These are phyloP conservation scores for Scheffersomyces titani DNA, from an alignment of 1,139 yeast species.

Conservation along the genomic window DNA sequence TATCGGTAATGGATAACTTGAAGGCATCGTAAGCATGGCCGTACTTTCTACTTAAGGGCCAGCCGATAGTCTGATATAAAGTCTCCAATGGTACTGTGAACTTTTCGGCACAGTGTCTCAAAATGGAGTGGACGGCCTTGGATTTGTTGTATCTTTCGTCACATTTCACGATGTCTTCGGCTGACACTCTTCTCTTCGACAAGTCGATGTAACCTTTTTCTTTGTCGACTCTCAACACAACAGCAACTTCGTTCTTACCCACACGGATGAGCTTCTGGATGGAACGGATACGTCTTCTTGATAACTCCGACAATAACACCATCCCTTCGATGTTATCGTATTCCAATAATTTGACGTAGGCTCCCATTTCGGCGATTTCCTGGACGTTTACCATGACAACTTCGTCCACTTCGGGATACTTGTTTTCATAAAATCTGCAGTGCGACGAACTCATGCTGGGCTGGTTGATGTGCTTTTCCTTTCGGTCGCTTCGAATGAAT, in stretches of 20 bases:
- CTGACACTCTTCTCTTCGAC: conserved; percentile 96
- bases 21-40: conserved; percentile 99
- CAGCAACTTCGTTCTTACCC: conserved; percentile 98
- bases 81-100: conserved; percentile 84
- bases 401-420: conserved; percentile 98
- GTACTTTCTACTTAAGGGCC: conserved; percentile 95
- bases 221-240: conserved; percentile 97
- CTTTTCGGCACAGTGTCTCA: conserved; percentile 98
- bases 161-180: conserved; percentile 96
- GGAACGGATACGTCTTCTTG: conserved; percentile 98
- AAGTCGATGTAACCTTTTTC: conserved; percentile 98
- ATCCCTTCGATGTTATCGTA: conserved; percentile 98
- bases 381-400: conserved; percentile 98
- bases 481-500: not conserved
- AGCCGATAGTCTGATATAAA: conserved; percentile 85
- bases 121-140: conserved; percentile 94
- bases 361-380: conserved; percentile 98
- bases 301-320: conserved; percentile 93
- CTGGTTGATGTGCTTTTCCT: not conserved
- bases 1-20: conserved; percentile 92
- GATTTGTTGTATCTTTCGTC: conserved; percentile 97
- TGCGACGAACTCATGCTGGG: conserved; percentile 72
- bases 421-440: conserved; percentile 97
- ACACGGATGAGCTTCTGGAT: conserved; percentile 97
- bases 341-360: conserved; percentile 91